Base-by-base conservation (phyloP, 495 filamentous ascomycete genomes). In the Penicillium soppii region DNA sequence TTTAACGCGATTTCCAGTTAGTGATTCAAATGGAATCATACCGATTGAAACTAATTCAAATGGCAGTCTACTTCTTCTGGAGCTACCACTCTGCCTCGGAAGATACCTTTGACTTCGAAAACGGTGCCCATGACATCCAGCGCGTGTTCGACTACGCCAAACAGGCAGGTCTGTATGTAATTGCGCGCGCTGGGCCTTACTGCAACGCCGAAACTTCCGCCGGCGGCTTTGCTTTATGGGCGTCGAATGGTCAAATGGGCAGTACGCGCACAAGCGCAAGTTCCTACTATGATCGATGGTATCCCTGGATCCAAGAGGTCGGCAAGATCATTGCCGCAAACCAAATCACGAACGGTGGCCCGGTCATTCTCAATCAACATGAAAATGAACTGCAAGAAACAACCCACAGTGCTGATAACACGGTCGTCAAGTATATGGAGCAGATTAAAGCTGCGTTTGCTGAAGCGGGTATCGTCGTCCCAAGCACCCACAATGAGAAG, bases 161-260 rank as follows among this genome's bases (percentile, higher is more conserved):
- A 53, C 59, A 81, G 43, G 61, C 79, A 3, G 82, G 82, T 19
- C 56, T 85, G 37, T 85, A 81, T 53, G 71, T 85, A 17, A 76
- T 85, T 16, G 73, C 76, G 27, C 68, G 82, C 25, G 76, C 82
- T 9, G 82, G 82, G 0, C 82, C 82, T 1, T 85, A 85, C 53
- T 66, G 75, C 50, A 86, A 85, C 52, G 83, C 71, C 5, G 73
- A 79, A 41, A 72, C 71, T 5, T 73, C 68, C 32, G 78, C 61
- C 10, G 79, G 77, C 3, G 79, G 79, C 0, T 69, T 77, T 22
- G 75, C 79, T 1, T 57, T 79, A 7, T 82, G 75, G 75, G 72
- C 73, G 5, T 69, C 73, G 6, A 78, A 79, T 61, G 78, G 78
- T 0, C 75, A 73, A 43, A 66, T 77, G 56, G 79, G 78, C 7